Percentiles rank a stretch among this genome's conserved stretches.
Evolutionary conservation across 2,329 filamentous ascomycete species (phyloP).

Genomic region (Diaporthe batatas): DNA sequence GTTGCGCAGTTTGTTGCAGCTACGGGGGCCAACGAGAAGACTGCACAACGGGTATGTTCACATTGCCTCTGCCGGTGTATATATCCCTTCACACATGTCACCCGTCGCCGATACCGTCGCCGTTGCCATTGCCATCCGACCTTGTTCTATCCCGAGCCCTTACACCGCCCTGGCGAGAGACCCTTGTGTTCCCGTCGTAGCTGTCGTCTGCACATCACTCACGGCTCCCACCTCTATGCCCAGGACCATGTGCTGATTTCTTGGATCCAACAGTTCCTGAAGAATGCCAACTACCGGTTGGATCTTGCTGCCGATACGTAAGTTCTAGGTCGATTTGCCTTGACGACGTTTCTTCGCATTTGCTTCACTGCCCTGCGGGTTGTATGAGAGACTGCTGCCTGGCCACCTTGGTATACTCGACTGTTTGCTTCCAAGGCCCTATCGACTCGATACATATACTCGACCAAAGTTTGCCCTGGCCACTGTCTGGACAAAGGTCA

Average conservation of each 20-base stretch:
- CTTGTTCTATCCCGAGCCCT: neutral
- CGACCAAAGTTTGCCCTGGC: constrained; percentile 4
- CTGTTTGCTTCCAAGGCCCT: neutral
- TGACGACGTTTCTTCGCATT: constrained; percentile 1
- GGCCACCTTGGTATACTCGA: neutral
- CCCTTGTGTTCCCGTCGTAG: neutral
- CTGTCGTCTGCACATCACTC: neutral
- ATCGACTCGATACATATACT: neutral
- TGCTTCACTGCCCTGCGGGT: neutral
- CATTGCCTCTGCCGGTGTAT: neutral
- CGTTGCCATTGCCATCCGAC: neutral
- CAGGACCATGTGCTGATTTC: constrained; percentile 18
- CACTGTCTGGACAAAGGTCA: neutral
- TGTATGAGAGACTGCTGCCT: constrained; percentile 18
- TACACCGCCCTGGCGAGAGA: neutral
- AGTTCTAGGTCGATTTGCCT: constrained; percentile 54
- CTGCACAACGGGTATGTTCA: constrained; percentile 40
- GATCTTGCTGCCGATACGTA: constrained; percentile 69
- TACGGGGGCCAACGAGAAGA: constrained; percentile 43
- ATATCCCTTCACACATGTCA: neutral
- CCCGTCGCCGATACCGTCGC: neutral
- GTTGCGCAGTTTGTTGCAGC: constrained; percentile 40
- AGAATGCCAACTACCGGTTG: constrained; percentile 62
- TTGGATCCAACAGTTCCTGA: constrained; percentile 59
- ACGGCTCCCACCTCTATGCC: neutral